These are phyloP conservation scores for Pinus taeda DNA, from an alignment of 75 land plant genomes.

Conservation along the genomic window DNA sequence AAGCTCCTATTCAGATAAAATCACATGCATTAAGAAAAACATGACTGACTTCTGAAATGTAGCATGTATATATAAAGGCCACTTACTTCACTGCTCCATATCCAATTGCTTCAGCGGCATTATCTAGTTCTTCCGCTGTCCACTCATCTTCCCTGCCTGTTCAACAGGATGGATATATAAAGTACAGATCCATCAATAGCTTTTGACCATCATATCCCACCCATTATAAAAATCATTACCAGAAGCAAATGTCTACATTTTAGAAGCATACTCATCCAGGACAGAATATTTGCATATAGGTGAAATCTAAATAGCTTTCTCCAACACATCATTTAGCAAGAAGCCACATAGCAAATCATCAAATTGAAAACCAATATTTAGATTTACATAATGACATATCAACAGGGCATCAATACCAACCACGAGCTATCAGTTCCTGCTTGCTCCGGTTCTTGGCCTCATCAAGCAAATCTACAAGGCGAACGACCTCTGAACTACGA, in stretches of 20 bases:
- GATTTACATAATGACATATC: neutral
- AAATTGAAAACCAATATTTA: neutral
- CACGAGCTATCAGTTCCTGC: slow-evolving; percentile 60
- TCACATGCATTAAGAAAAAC: neutral
- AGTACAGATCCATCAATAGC: neutral
- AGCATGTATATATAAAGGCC: neutral
- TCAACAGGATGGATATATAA: neutral
- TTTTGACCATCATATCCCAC: neutral
- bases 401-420: slow-evolving; percentile 10
- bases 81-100: slow-evolving; percentile 95
- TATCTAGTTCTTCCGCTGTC: slow-evolving; percentile 81
- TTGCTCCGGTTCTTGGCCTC: slow-evolving; percentile 89
- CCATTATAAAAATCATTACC: neutral
- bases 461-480: slow-evolving; percentile 88
- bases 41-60: neutral
- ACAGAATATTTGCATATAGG: neutral
- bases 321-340: neutral
- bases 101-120: slow-evolving; percentile 90
- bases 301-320: neutral
- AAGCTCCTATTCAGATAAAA: neutral
- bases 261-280: neutral
- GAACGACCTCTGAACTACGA: slow-evolving; percentile 74
- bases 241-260: neutral
- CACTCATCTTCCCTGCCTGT: slow-evolving; percentile 75
- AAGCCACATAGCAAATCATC: neutral